Evolutionary conservation across 306 rosid genomes (phyloP).

Genomic region (Fragaria iinumae): DNA sequence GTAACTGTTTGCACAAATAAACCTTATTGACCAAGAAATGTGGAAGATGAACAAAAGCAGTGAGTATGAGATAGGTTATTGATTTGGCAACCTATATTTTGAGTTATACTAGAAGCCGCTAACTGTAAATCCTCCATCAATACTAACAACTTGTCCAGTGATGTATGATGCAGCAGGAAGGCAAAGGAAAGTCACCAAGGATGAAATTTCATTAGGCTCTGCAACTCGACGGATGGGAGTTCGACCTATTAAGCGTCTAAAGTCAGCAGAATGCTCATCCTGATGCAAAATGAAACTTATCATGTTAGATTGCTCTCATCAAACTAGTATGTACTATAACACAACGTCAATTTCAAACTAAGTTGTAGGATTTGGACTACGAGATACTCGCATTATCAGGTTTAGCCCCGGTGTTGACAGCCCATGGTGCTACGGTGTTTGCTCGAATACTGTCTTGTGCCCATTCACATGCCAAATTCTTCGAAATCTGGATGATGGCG

Average conservation of each 20-base stretch:
- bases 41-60: background rate
- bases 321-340: background rate
- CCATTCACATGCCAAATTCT: slow-evolving; percentile 73
- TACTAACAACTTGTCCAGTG: slow-evolving; percentile 48
- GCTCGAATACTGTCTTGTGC: slow-evolving; percentile 58
- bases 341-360: background rate
- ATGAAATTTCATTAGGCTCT: slow-evolving; percentile 41
- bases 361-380: background rate
- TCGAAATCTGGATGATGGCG: slow-evolving; percentile 59
- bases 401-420: slow-evolving; percentile 24
- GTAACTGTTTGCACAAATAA: background rate
- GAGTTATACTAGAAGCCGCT: slow-evolving; percentile 7
- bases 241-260: background rate
- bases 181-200: slow-evolving; percentile 54
- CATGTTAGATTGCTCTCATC: background rate
- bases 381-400: background rate
- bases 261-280: slow-evolving; percentile 6
- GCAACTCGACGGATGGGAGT: slow-evolving; percentile 34
- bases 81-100: background rate
- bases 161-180: slow-evolving; percentile 52
- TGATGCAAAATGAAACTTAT: background rate
- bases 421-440: slow-evolving; percentile 58
- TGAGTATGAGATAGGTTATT: background rate
- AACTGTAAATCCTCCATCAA: slow-evolving; percentile 49
- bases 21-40: background rate